A percentile compares a stretch with the other conserved stretches of the same genome.
phyloP scores from a whole-genome alignment of 73 alveolate genomes.

The Stentor roeselii region DNA sequence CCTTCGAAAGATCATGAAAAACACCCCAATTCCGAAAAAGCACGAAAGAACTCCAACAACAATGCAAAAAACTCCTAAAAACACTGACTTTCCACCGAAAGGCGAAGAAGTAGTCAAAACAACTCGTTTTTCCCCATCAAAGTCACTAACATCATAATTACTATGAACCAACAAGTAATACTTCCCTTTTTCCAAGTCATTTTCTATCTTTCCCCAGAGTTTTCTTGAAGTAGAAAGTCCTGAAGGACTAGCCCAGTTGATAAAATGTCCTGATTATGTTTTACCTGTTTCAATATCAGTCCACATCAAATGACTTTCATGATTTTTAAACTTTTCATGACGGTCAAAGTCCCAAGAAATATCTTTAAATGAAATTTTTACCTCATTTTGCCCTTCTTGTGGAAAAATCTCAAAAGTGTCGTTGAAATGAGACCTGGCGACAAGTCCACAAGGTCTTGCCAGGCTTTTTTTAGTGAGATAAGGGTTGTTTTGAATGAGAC shows the following conservation, averaged over 20 bases:
- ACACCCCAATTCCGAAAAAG: too few relatives aligned
- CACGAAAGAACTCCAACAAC: slow-evolving; percentile 21
- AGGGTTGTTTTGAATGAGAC: slow-evolving; percentile 20
- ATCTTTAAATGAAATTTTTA: slow-evolving; percentile 38
- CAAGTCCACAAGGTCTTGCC: slow-evolving; percentile 86
- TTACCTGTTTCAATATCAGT: slow-evolving; percentile 43
- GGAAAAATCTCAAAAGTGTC: slow-evolving; percentile 44
- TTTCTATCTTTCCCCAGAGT: slow-evolving; percentile 29
- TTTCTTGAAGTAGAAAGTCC: slow-evolving; percentile 24
- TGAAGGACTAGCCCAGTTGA: slow-evolving; percentile 29
- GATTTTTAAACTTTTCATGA: slow-evolving; percentile 30
- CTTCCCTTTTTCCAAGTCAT: slow-evolving; percentile 15
- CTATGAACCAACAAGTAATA: not conserved
- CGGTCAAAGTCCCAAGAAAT: slow-evolving; percentile 73
- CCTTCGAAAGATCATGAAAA: too few relatives aligned
- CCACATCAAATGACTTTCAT: slow-evolving; percentile 45
- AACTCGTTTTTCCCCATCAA: not conserved
- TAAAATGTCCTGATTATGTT: slow-evolving; percentile 45
- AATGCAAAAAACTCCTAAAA: slow-evolving; percentile 19
- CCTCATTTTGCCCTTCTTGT: slow-evolving; percentile 25
- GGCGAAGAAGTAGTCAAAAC: not conserved
- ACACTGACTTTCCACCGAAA: slow-evolving; percentile 21
- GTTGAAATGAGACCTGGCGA: slow-evolving; percentile 81
- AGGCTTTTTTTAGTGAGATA: slow-evolving; percentile 35
- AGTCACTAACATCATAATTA: slow-evolving; percentile 26